These are phyloP conservation scores for Melocanna baccifera DNA, from an alignment of 176 grass and related monocot genomes.

Conservation along the genomic window DNA sequence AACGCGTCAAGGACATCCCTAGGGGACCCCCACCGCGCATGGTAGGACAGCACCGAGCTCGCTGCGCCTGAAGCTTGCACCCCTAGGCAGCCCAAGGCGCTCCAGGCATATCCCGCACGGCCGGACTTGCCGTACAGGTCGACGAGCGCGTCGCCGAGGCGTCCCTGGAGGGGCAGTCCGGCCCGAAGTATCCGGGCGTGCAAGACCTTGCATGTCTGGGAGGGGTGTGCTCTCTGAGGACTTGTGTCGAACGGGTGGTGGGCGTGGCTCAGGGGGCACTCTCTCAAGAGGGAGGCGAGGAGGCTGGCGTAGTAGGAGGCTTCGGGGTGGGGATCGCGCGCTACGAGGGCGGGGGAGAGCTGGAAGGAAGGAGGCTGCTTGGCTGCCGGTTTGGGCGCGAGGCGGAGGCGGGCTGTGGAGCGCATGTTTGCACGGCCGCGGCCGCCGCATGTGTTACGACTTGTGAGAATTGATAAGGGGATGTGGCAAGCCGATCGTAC, in stretches of 20 bases:
- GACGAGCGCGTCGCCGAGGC: constrained; percentile 42
- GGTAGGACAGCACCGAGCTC: constrained; percentile 49
- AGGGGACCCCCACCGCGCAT: constrained; percentile 28
- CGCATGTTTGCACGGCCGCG: constrained; percentile 20
- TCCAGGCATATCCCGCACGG: constrained; percentile 25
- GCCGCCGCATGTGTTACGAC: neutral
- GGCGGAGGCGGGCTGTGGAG: constrained; percentile 9
- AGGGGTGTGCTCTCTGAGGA: neutral
- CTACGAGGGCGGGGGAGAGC: neutral
- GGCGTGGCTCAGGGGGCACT: neutral
- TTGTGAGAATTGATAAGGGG: neutral
- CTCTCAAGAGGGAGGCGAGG: constrained; percentile 30
- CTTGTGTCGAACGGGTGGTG: constrained; percentile 34
- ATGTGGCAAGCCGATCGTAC: no score
- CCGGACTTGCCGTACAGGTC: constrained; percentile 53
- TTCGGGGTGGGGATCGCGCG: neutral
- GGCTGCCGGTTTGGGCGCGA: neutral
- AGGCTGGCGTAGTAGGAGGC: constrained; percentile 27
- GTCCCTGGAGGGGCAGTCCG: constrained; percentile 17
- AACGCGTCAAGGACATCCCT: constrained; percentile 40
- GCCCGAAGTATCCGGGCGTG: constrained; percentile 34
- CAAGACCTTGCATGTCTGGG: constrained; percentile 38
- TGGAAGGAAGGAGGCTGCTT: neutral
- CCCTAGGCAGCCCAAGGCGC: constrained; percentile 20
- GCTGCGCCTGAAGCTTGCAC: neutral